These are phyloP conservation scores for Glycine tomentella DNA, from an alignment of 306 rosid genomes.

Conservation along the genomic window DNA sequence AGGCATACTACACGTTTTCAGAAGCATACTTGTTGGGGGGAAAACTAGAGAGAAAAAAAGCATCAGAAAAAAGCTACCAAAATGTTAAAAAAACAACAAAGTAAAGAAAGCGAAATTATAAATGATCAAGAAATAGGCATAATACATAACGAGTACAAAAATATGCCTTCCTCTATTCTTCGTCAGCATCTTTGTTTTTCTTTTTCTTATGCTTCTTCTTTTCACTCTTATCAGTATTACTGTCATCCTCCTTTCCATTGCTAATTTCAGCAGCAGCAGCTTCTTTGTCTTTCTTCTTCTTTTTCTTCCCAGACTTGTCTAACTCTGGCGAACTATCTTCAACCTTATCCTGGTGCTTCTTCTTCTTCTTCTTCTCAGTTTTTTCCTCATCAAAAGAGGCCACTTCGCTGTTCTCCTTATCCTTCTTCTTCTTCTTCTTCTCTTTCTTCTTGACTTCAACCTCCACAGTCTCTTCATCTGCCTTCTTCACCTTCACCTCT, in stretches of 20 bases:
- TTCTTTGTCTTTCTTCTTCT: constrained; percentile 60
- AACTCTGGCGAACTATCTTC: constrained; percentile 56
- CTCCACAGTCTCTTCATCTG: constrained; percentile 42
- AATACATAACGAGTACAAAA: constrained; percentile 35
- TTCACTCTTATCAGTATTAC: constrained; percentile 60
- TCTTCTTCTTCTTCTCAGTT: constrained; percentile 59
- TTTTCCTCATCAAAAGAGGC: constrained; percentile 56
- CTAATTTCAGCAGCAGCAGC: constrained; percentile 37
- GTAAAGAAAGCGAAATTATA: neutral
- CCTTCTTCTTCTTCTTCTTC: constrained; percentile 67
- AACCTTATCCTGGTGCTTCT: constrained; percentile 58
- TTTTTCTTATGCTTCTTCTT: constrained; percentile 71
- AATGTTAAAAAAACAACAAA: neutral
- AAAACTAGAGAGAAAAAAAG: neutral
- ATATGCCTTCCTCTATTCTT: constrained; percentile 49
- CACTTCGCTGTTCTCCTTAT: constrained; percentile 46
- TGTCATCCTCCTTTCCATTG: constrained; percentile 45
- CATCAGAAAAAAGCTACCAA: neutral
- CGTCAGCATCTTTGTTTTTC: constrained; percentile 60
- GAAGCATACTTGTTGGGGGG: neutral
- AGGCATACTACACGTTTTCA: constrained; percentile 20
- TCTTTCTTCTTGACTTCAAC: constrained; percentile 58
- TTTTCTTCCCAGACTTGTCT: constrained; percentile 77
- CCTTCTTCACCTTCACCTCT: constrained; percentile 44
- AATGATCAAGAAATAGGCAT: constrained; percentile 23